Base-by-base conservation (phyloP, 202 grass and related monocot species). In the Eragrostis tef region DNA sequence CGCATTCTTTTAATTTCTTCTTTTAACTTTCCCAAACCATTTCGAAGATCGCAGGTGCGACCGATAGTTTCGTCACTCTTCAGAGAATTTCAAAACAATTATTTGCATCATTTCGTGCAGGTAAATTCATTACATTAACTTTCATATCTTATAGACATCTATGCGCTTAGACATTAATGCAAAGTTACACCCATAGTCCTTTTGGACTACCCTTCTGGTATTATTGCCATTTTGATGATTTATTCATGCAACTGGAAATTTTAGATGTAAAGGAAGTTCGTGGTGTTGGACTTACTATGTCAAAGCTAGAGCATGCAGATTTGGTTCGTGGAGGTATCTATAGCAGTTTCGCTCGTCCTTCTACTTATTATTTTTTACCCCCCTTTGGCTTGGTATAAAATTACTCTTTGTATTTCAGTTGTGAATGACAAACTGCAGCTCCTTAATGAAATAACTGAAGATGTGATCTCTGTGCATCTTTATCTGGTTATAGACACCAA, bases 231-330 rank as follows among this genome's bases (percentile, higher is more conserved):
- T n/a, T 68, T 80, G 42, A 82, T 83, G 56, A 71, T 53, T 89
- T 79, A 80, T 11, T 73, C 44, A 36, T 64, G 24, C 43, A 49
- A 79, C 53, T 9, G 29, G 17, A 71, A 56, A 78, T 74, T 75
- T 26, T 73, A 98, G 95, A 94, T 88, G 87, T 93, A 69, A 98
- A 93, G 87, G 92, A 98, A 94, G 90, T 98, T 84, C 84, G 95
- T 57, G 95, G 95, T 73, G 82, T 98, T 83, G 95, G 95, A 22
- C 85, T 98, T 72, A 85, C 92, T 79, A 49, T 98, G 74, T 89
- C 90, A 74, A 90, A 81, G 71, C 94, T 97, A 80, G 92, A 94
- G 67, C 83, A 72, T 83, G 81, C 77, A 78, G 89, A 89, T 64
- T 70, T 84, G 41, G 56, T 6, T 58, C 80, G 60, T 27, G 81